phyloP scores from a whole-genome alignment of 305 asterid species.

The Fraxinus dipetala region DNA sequence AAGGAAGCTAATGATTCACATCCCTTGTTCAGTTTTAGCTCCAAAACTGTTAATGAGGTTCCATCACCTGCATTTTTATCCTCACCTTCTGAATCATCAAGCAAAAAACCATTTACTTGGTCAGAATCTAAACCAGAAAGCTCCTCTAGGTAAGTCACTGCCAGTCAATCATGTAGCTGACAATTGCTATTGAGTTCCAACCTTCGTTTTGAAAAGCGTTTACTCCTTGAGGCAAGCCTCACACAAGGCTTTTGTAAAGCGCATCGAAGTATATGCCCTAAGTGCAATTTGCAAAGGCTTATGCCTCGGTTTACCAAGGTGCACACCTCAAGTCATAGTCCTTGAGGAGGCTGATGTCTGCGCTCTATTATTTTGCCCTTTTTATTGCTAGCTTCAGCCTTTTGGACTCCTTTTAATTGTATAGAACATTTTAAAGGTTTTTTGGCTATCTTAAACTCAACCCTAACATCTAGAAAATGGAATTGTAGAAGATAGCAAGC shows the following conservation, averaged over 20 bases:
- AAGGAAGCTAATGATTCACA: slow-evolving; percentile 33
- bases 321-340: neutral
- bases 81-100: slow-evolving; percentile 25
- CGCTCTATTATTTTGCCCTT: neutral
- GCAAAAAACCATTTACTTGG: slow-evolving; percentile 27
- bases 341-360: neutral
- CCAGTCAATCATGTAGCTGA: slow-evolving; percentile 7
- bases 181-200: slow-evolving; percentile 5
- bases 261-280: neutral
- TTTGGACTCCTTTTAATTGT: neutral
- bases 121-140: slow-evolving; percentile 26
- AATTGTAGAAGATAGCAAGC: neutral
- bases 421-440: neutral
- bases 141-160: slow-evolving; percentile 37
- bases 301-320: neutral
- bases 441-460: neutral
- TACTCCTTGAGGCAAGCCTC: neutral
- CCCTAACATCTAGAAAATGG: neutral
- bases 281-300: neutral
- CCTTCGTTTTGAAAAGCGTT: neutral
- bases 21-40: slow-evolving; percentile 38
- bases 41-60: slow-evolving; percentile 33
- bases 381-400: neutral
- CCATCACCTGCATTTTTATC: slow-evolving; percentile 25
- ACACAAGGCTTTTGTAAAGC: slow-evolving; percentile 9